Base-by-base conservation (phyloP, 352 stramenopile genomes). In the Nothophytophthora sp. region DNA sequence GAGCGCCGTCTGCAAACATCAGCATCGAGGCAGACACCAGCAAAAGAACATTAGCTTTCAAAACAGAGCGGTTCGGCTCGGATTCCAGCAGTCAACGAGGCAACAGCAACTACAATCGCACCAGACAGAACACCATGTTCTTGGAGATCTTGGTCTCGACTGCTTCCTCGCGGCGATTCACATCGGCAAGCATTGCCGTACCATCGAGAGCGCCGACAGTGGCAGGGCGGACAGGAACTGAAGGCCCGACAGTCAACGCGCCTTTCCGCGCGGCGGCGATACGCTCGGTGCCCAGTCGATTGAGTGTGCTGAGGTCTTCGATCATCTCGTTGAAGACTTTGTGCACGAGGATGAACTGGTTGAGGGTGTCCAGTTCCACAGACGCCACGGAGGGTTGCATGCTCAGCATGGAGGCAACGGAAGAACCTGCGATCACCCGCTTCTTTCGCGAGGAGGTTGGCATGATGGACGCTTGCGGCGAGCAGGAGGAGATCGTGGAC, bases 251-350 rank as follows among this genome's bases (percentile, higher is more conserved):
- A 1, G 30, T 0, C 8, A 44, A 24, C 0, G 29, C 23, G 1
- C 12, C 33, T 19, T 54, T 48, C 3, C 62, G 48, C 19, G 38
- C 40, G 1, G 32, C 25, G 22, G 62, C 49, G 19, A 69, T 47
- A 9, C 64, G 63, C 25, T 71, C 50, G 1, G 70, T 52, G 5
- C 71, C 71, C 4, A 76, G 30, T 3, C 50, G 60, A 36, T 69
- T 81, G 30, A 81, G 52, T 4, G 70, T 42, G 49, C 71, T 72
- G 38, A 81, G 54, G 34, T 81, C 71, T 24, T 81, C 70, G 28
- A 81, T 65, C 10, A 68, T 61, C 23, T 76, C 55, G 50, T 70
- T 51, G 7, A 78, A 61, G 8, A 76, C 67, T 30, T 81, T 71
- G 19, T 64, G 55, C 35, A 78, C 55, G 16, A 78, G 44, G 20